These are phyloP conservation scores for Parathielavia appendiculata DNA, from an alignment of 495 filamentous ascomycete species.

Conservation along the genomic window DNA sequence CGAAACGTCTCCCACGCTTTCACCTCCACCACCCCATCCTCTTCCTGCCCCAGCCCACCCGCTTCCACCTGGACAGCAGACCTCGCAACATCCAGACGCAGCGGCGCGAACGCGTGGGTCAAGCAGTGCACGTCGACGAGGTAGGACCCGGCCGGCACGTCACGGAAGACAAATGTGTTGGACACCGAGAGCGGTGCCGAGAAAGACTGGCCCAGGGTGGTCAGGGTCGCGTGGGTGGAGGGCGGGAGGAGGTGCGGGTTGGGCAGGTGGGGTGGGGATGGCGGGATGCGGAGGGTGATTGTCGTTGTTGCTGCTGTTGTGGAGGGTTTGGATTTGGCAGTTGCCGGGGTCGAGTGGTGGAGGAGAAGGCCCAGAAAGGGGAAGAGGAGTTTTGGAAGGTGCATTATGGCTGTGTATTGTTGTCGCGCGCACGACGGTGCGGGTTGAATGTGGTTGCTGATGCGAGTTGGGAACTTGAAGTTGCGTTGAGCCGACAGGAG, in stretches of 20 bases:
- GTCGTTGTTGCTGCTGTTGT: conserved; percentile 17
- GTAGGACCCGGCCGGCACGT: conserved; percentile 64
- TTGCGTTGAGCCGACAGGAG: background rate
- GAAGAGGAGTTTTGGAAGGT: conserved; percentile 11
- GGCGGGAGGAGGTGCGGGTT: conserved; percentile 57
- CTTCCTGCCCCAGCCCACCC: conserved; percentile 39
- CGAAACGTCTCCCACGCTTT: conserved; percentile 79
- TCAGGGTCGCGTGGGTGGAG: conserved; percentile 68
- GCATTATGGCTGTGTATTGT: conserved; percentile 13
- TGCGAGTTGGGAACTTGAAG: background rate
- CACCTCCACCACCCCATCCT: conserved; percentile 43
- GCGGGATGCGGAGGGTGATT: conserved; percentile 43
- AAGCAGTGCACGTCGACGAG: conserved; percentile 70
- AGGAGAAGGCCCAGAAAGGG: conserved; percentile 7
- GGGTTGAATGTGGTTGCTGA: background rate
- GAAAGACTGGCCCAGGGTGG: conserved; percentile 44
- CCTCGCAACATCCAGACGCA: conserved; percentile 63
- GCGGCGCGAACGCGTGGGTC: conserved; percentile 67
- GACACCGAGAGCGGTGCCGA: conserved; percentile 57
- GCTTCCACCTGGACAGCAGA: too few relatives aligned
- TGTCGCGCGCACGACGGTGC: background rate
- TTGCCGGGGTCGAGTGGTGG: conserved; percentile 11
- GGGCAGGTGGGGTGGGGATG: conserved; percentile 41
- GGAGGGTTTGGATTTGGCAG: background rate
- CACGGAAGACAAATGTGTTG: conserved; percentile 67